A percentile compares a stretch with the other conserved stretches of the same genome.
These are phyloP conservation scores for Candida quercuum DNA, from an alignment of 805 yeast genomes.

Conservation along the genomic window DNA sequence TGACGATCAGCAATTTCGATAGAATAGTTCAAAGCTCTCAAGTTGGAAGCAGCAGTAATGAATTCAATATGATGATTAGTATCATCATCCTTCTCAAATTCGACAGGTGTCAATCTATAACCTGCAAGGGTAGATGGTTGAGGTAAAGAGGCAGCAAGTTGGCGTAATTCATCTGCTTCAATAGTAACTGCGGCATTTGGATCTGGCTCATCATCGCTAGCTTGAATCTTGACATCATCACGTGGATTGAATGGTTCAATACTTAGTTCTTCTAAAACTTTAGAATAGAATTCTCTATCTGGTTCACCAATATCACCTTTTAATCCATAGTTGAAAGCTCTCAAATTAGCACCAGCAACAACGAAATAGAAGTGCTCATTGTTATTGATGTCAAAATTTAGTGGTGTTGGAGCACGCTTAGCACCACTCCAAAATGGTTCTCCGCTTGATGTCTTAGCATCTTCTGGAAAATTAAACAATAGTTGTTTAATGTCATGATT, in stretches of 20 bases:
- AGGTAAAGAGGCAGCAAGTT: conserved; percentile 76
- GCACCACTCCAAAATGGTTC: conserved; percentile 98
- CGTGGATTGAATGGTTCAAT: conserved; percentile 71
- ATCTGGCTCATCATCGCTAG: conserved; percentile 82
- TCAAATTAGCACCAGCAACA: conserved; percentile 84
- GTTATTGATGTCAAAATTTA: conserved; percentile 68
- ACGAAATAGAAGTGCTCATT: conserved; percentile 78
- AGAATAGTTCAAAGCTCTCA: conserved; percentile 88
- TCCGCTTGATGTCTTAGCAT: conserved; percentile 85
- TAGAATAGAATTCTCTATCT: conserved; percentile 41
- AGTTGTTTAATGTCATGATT: conserved; percentile 84
- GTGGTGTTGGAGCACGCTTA: conserved; percentile 91
- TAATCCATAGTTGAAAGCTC: conserved; percentile 87
- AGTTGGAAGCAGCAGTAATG: conserved; percentile 91
- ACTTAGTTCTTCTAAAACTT: conserved; percentile 44
- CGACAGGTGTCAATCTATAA: conserved; percentile 81
- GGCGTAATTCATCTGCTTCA: conserved; percentile 61
- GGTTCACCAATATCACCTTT: conserved; percentile 63
- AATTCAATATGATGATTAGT: conserved; percentile 94
- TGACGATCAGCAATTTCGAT: conserved; percentile 86
- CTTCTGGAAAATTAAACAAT: conserved; percentile 90
- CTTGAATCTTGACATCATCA: conserved; percentile 74
- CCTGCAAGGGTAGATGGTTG: conserved; percentile 86
- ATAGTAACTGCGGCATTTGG: conserved; percentile 52
- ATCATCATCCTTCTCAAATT: conserved; percentile 97